These are phyloP conservation scores for Tillandsia leiboldiana DNA, from an alignment of 176 grass and related monocot species.

Conservation along the genomic window DNA sequence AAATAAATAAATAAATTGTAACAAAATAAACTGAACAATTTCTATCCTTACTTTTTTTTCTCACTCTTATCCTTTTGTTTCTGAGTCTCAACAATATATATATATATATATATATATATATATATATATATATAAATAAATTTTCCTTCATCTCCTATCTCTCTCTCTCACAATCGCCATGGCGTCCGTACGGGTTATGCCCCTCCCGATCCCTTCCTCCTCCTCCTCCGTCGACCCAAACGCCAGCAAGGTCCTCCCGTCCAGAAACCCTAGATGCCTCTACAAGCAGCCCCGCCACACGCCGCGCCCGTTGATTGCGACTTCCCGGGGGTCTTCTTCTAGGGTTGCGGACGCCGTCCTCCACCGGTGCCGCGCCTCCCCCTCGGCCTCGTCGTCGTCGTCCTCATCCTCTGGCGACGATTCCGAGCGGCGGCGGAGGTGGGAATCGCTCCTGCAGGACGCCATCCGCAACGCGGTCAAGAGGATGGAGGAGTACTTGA, in stretches of 20 bases:
- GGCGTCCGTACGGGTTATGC: not conserved
- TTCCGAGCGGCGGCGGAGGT: constrained; percentile 26
- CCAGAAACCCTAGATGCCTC: not conserved
- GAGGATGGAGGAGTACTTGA: constrained; percentile 53
- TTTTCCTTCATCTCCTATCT: not conserved
- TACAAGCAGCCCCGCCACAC: not conserved
- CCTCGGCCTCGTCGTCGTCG: not conserved
- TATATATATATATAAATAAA: too few species aligned
- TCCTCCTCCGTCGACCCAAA: not conserved
- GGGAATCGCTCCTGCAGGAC: constrained; percentile 63
- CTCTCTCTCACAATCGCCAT: not conserved
- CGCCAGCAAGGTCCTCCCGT: not conserved
- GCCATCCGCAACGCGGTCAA: constrained; percentile 46
- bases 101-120: too few species aligned
- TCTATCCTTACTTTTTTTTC: too few species aligned
- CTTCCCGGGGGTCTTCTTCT: not conserved
- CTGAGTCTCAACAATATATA: too few species aligned
- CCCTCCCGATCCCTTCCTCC: not conserved
- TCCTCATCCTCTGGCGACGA: constrained; percentile 10
- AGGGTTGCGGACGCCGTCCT: not conserved
- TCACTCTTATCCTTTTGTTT: too few species aligned
- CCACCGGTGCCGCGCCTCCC: not conserved
- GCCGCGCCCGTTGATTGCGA: not conserved
- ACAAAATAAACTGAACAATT: too few species aligned
- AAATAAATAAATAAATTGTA: too few species aligned